Percentiles rank a stretch among this genome's conserved stretches.
Evolutionary conservation across 805 yeast species (phyloP).

Genomic region (Hanseniaspora nectarophila): DNA sequence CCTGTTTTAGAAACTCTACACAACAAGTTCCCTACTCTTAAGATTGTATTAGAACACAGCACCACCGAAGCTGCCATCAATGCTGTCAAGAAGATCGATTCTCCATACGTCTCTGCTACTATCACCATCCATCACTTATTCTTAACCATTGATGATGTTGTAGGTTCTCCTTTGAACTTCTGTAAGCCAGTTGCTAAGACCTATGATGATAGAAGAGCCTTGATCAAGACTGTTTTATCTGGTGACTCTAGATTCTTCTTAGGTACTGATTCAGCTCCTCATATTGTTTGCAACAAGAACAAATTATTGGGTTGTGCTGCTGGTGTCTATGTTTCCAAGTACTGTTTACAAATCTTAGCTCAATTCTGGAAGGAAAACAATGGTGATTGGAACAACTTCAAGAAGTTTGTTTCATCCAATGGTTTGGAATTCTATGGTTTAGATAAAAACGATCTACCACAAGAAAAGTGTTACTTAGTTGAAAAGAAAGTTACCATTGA

Average conservation of each 20-base stretch:
- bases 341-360: conserved; percentile 72
- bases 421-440: conserved; percentile 60
- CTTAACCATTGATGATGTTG: conserved; percentile 88
- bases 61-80: conserved; percentile 83
- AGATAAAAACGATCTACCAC: conserved; percentile 31
- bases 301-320: conserved; percentile 82
- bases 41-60: conserved; percentile 87
- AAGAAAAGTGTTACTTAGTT: conserved; percentile 44
- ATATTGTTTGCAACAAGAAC: conserved; percentile 68
- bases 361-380: conserved; percentile 55
- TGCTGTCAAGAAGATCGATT: conserved; percentile 56
- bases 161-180: conserved; percentile 86
- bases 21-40: conserved; percentile 68
- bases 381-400: conserved; percentile 52
- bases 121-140: conserved; percentile 92
- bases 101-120: conserved; percentile 65
- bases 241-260: conserved; percentile 90
- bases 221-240: conserved; percentile 76
- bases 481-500: conserved; percentile 38
- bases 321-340: conserved; percentile 90
- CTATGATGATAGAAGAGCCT: conserved; percentile 70
- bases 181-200: conserved; percentile 97
- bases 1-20: conserved; percentile 80
- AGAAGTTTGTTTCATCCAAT: conserved; percentile 60
- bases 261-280: conserved; percentile 98